Evolutionary conservation across 2,329 filamentous ascomycete genomes (phyloP), one percentile per base, ranked within the genome.

Genomic region (Exserohilum rostratum): DNA sequence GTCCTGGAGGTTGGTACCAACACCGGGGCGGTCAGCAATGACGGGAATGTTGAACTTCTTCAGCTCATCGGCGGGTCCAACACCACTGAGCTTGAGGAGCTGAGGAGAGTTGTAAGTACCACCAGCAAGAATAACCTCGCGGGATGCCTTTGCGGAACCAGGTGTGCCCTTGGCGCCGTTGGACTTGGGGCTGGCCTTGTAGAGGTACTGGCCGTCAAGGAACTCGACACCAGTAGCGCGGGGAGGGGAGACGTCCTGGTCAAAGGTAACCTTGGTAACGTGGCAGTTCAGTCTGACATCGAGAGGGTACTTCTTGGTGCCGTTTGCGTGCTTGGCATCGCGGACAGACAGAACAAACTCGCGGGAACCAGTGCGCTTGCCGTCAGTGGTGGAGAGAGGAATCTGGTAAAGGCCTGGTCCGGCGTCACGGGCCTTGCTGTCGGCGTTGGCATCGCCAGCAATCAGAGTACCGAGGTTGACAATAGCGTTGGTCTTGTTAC

Each of bases 251-350:
- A 82, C 83, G 67, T 85, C 85, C 3, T 86, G 83, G 33, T 89
- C 87, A 61, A 87, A 89, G 33, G 78, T 78, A 70, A 91, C 75
- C 70, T 87, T 87, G 47, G 88, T 87, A 57, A 85, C 89, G 43
- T 90, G 76, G 31, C 82, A 85, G 74, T 88, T 88, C 2, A 82
- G 77, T 40, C 79, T 77, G 48, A 87, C 76, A 54, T 85, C 83
- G 1, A 87, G 80, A 38, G 79, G 81, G 66, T 85, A 86, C 58
- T 74, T 80, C 65, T 81, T 80, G 35, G 75, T 77, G 27, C 83
- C 83, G 54, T 85, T 77, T 2, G 62, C 53, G 64, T 80, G 79
- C 56, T 76, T 76, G 6, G 80, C 81, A 57, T 81, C 79, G n/a
- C 78, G 76, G 11, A 80, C 76, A 44, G 78, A 68, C 58, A 84